Evolutionary conservation across 106 monocot species (phyloP).

Genomic region (Apostasia shenzhenica): DNA sequence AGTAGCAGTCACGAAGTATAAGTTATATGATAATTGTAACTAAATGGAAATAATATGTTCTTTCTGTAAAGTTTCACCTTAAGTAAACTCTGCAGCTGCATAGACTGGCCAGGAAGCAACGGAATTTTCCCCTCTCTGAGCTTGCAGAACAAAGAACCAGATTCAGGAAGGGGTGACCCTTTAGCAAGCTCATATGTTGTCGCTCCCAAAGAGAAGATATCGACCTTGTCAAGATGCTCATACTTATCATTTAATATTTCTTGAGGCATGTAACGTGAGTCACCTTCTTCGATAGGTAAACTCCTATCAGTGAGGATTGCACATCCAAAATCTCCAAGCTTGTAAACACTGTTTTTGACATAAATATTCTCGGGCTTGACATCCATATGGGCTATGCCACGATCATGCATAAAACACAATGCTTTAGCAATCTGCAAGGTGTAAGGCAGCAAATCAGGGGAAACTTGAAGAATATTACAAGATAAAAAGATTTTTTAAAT

Average conservation of each 20-base stretch:
- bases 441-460: background rate
- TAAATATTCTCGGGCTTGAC: constrained; percentile 99
- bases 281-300: constrained; percentile 87
- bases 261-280: constrained; percentile 88
- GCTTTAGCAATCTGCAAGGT: constrained; percentile 69
- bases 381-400: constrained; percentile 86
- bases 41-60: no score
- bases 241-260: constrained; percentile 86
- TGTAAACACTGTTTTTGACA: constrained; percentile 64
- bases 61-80: constrained; percentile 39
- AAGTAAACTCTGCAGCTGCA: constrained; percentile 70
- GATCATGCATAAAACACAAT: constrained; percentile 70
- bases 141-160: constrained; percentile 70
- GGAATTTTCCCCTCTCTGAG: constrained; percentile 84
- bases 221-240: constrained; percentile 90
- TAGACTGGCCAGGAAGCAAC: constrained; percentile 75
- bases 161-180: constrained; percentile 72
- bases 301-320: constrained; percentile 71
- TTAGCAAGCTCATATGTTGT: constrained; percentile 75
- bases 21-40: background rate
- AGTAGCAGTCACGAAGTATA: background rate
- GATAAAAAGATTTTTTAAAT: no score
- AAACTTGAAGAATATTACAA: no score
- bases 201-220: constrained; percentile 89
- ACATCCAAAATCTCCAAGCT: constrained; percentile 96